phyloP scores from a whole-genome alignment of 768 basidiomycete genomes.

The Boletus subparvulus region DNA sequence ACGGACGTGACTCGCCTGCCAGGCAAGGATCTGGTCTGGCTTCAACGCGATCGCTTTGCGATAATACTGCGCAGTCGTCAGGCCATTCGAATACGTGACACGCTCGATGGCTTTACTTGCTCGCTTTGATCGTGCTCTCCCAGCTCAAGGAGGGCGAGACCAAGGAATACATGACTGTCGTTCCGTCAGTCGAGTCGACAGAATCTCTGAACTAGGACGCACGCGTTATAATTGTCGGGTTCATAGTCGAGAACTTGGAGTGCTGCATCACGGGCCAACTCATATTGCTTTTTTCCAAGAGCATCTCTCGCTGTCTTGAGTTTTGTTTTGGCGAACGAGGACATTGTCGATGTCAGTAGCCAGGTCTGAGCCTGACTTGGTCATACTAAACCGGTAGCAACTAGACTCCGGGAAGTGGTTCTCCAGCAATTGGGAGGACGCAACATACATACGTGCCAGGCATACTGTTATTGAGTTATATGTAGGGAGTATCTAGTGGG shows the following conservation, averaged over 20 bases:
- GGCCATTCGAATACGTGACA: conserved; percentile 4
- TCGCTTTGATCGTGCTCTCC: conserved; percentile 74
- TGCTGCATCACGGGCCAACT: conserved; percentile 64
- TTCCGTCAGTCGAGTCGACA: conserved; percentile 2
- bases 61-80: conserved; percentile 58
- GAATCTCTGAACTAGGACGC: conserved; percentile 31
- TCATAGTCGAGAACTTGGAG: conserved; percentile 70
- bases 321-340: conserved; percentile 60
- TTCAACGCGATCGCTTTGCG: conserved; percentile 70
- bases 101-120: conserved; percentile 58
- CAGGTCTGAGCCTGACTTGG: no score
- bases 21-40: conserved; percentile 71
- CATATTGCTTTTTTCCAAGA: conserved; percentile 72
- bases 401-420: no score
- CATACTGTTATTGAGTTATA: neutral
- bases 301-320: conserved; percentile 80
- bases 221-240: conserved; percentile 87
- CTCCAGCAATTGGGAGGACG: neutral
- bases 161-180: conserved; percentile 80
- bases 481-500: neutral
- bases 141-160: conserved; percentile 75
- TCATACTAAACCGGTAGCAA: no score
- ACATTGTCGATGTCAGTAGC: conserved; percentile 21
- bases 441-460: neutral
- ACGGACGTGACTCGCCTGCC: conserved; percentile 60